Evolutionary conservation across 805 yeast genomes (phyloP).

Genomic region (Henningerozyma blattae): DNA sequence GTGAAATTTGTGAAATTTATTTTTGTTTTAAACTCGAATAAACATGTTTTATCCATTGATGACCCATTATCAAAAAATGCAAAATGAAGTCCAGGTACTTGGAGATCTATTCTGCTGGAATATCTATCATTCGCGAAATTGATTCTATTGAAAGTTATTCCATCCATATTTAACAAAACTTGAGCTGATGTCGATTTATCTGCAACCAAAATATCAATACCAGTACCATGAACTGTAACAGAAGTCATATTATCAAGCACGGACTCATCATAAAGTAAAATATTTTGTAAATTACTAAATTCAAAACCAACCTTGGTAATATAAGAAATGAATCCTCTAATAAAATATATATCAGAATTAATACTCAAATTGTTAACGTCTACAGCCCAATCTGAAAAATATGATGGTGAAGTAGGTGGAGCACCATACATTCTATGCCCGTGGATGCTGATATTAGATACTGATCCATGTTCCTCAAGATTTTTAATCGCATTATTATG

Average conservation of each 20-base stretch:
- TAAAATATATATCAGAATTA: constrained; percentile 36
- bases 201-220: constrained; percentile 30
- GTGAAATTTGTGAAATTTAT: constrained; percentile 47
- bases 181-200: constrained; percentile 21
- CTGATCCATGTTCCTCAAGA: constrained; percentile 11
- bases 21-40: constrained; percentile 43
- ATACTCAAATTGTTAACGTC: constrained; percentile 46
- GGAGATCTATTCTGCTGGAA: constrained; percentile 39
- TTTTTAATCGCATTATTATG: constrained; percentile 13
- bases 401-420: constrained; percentile 82
- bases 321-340: constrained; percentile 33
- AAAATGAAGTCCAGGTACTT: constrained; percentile 30
- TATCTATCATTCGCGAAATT: constrained; percentile 64
- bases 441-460: constrained; percentile 46
- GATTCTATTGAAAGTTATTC: constrained; percentile 34
- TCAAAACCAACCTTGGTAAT: constrained; percentile 45
- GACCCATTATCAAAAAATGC: constrained; percentile 10
- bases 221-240: constrained; percentile 43
- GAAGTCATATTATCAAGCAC: constrained; percentile 58
- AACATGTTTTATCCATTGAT: constrained; percentile 11
- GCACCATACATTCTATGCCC: constrained; percentile 91
- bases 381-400: constrained; percentile 84
- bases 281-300: constrained; percentile 65
- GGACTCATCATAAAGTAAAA: constrained; percentile 44
- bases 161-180: constrained; percentile 14